Conservation (phyloP, 345 rosid genomes). For the Hypericum androsaemum region DNA sequence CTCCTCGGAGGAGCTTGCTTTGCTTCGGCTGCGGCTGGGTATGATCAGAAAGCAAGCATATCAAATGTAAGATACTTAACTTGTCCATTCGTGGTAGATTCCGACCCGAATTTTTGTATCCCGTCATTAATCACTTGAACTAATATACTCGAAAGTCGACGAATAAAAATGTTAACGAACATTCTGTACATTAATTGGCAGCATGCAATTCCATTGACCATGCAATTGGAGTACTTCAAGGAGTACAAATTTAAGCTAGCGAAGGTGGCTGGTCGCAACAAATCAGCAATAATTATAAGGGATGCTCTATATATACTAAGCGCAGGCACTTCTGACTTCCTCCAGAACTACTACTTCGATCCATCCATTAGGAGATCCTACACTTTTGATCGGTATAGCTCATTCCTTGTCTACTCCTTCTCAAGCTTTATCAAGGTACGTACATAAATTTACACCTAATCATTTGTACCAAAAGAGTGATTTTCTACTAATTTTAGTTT, state of each 20-base stretch:
- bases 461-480: no score
- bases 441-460: not conserved
- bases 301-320: constrained; percentile 55
- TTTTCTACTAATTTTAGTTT: no score
- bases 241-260: constrained; percentile 69
- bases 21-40: constrained; percentile 93
- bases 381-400: constrained; percentile 62
- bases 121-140: not conserved
- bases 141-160: not conserved
- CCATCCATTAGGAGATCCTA: constrained; percentile 47
- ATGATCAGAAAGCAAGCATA: constrained; percentile 64
- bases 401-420: constrained; percentile 43
- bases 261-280: constrained; percentile 44
- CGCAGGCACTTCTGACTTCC: constrained; percentile 80
- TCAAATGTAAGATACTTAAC: constrained; percentile 28
- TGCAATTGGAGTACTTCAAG: constrained; percentile 63
- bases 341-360: constrained; percentile 76
- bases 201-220: constrained; percentile 71
- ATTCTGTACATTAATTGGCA: constrained; percentile 17
- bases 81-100: no score
- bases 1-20: constrained; percentile 90
- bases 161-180: not conserved
- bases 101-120: no score
- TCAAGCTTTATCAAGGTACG: constrained; percentile 52
- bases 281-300: constrained; percentile 48